phyloP scores from a whole-genome alignment of 2,329 filamentous ascomycete genomes.

The Niveomyces coronatus region DNA sequence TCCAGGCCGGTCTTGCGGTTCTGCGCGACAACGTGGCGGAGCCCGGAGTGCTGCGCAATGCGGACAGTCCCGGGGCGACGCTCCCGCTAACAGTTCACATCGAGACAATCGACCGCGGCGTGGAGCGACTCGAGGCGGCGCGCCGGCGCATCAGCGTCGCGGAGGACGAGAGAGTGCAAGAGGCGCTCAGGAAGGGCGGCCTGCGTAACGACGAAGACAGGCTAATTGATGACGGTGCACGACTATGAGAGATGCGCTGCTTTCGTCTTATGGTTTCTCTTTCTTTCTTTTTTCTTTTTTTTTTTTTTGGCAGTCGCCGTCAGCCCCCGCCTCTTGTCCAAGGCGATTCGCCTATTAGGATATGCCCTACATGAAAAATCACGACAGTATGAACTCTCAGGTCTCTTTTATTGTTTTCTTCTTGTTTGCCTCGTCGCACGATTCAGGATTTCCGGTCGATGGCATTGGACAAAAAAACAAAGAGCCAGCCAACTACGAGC shows the following conservation, averaged over 20 bases:
- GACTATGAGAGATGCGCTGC: background rate
- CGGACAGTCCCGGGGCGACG: slow-evolving; percentile 15
- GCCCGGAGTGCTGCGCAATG: slow-evolving; percentile 48
- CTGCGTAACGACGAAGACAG: slow-evolving; percentile 27
- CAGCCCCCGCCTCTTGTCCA: no score
- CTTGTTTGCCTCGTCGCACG: background rate
- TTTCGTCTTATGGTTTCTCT: background rate
- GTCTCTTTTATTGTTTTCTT: background rate
- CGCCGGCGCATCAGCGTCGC: slow-evolving; percentile 47
- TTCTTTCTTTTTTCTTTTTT: background rate
- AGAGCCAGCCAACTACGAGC: no score
- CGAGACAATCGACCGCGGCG: slow-evolving; percentile 60
- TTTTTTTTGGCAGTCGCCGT: no score
- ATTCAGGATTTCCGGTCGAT: no score
- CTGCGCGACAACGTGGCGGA: slow-evolving; percentile 59
- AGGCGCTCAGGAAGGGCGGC: slow-evolving; percentile 38
- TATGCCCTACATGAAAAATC: no score
- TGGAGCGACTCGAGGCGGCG: slow-evolving; percentile 59
- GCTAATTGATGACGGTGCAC: slow-evolving; percentile 28
- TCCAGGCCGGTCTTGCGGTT: slow-evolving; percentile 60
- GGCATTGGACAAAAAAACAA: no score
- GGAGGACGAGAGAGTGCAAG: slow-evolving; percentile 47
- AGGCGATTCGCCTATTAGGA: no score
- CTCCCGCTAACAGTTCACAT: slow-evolving; percentile 66
- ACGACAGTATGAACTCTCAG: no score